Conservation (phyloP, 1,284 basidiomycete species). For the Omphalotus olearius region DNA sequence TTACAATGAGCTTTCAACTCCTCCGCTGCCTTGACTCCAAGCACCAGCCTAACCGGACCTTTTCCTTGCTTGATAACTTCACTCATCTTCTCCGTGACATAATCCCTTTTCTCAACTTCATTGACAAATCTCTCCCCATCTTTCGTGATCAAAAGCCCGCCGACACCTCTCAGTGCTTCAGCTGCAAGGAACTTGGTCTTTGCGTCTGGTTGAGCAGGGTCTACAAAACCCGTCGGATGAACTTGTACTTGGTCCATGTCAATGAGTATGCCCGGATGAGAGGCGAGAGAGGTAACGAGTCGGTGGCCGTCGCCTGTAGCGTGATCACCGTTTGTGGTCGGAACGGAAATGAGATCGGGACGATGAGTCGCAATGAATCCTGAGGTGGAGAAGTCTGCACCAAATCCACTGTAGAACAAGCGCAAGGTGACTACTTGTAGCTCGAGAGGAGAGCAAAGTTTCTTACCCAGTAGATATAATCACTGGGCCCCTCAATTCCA, state of each 20-base stretch:
- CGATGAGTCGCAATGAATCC: conserved; percentile 73
- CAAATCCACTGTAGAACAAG: conserved; percentile 58
- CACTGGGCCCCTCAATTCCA: conserved; percentile 65
- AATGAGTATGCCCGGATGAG: conserved; percentile 66
- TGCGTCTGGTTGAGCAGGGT: conserved; percentile 74
- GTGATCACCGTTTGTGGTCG: conserved; percentile 83
- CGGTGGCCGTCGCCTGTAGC: conserved; percentile 83
- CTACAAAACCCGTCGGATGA: conserved; percentile 83
- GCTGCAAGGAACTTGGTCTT: conserved; percentile 87
- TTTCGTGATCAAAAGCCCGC: conserved; percentile 78
- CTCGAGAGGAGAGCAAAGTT: background rate
- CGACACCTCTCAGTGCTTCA: conserved; percentile 84
- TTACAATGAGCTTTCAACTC: conserved; percentile 75
- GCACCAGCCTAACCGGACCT: conserved; percentile 74
- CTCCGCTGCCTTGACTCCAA: conserved; percentile 72
- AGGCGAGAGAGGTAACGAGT: conserved; percentile 48
- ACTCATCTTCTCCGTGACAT: conserved; percentile 74
- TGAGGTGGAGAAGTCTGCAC: conserved; percentile 73
- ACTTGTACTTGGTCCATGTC: conserved; percentile 90
- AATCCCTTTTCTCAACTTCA: conserved; percentile 84
- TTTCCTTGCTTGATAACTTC: conserved; percentile 54
- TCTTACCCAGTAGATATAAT: conserved; percentile 68
- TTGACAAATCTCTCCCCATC: conserved; percentile 81
- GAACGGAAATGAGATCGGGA: conserved; percentile 75
- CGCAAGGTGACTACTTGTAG: background rate